phyloP scores from a whole-genome alignment of 2,329 filamentous ascomycete genomes.

The Aspergillus amoenus region DNA sequence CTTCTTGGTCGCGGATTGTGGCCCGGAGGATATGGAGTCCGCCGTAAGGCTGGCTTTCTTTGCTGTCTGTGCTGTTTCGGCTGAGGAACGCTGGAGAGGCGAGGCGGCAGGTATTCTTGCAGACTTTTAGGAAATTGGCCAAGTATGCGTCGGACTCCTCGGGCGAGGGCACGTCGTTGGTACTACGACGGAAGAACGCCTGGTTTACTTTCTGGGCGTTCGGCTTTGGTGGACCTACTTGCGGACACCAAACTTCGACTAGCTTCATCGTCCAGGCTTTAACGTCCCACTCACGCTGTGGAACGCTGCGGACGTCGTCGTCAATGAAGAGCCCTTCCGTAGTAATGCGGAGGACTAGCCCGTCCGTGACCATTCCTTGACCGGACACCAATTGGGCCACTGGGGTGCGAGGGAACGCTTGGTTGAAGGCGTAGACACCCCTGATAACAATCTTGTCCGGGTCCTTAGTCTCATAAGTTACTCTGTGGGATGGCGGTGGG shows the following conservation, averaged over 20 bases:
- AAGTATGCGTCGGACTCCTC: constrained; percentile 69
- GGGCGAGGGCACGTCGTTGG: constrained; percentile 53
- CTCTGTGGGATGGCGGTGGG: constrained; percentile 74
- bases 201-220: constrained; percentile 28
- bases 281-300: constrained; percentile 97
- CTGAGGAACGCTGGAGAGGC: constrained; percentile 41
- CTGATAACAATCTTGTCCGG: constrained; percentile 95
- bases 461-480: constrained; percentile 81
- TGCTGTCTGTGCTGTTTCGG: constrained; percentile 23
- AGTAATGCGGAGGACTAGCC: constrained; percentile 85
- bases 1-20: constrained; percentile 58
- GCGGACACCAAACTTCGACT: constrained; percentile 81
- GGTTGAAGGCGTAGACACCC: constrained; percentile 90
- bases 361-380: constrained; percentile 83
- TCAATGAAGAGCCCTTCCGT: constrained; percentile 97
- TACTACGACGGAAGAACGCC: constrained; percentile 45
- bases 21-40: constrained; percentile 59
- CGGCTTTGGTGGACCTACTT: constrained; percentile 50
- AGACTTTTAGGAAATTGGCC: constrained; percentile 61
- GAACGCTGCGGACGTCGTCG: constrained; percentile 84
- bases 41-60: constrained; percentile 22
- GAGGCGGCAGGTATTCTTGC: constrained; percentile 63
- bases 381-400: constrained; percentile 86
- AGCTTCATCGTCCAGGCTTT: constrained; percentile 97
- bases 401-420: constrained; percentile 82